A percentile compares a stretch with the other conserved stretches of the same genome.
Evolutionary conservation across 768 basidiomycete genomes (phyloP).

Genomic region (Leccinellum rugosiceps): DNA sequence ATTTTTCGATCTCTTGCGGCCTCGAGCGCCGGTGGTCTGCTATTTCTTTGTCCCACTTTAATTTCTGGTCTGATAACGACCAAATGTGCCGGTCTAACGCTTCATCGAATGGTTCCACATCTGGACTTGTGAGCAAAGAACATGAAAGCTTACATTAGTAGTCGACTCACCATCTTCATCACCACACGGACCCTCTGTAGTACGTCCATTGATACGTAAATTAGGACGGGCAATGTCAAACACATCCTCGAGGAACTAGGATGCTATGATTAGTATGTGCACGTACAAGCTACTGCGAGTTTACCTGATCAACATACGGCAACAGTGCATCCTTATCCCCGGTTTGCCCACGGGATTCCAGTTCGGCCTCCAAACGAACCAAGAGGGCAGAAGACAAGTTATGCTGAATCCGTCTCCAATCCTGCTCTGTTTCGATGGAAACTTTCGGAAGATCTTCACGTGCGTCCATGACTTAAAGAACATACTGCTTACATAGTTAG

Average conservation of each 20-base stretch:
- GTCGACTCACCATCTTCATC: constrained; percentile 48
- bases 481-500: too few species aligned
- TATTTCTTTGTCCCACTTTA: constrained; percentile 73
- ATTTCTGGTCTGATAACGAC: constrained; percentile 70
- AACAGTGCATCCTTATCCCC: constrained; percentile 46
- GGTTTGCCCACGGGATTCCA: constrained; percentile 37
- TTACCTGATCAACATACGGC: constrained; percentile 52
- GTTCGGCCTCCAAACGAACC: constrained; percentile 44
- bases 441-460: constrained; percentile 49
- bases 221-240: constrained; percentile 67
- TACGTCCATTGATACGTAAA: constrained; percentile 76
- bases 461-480: constrained; percentile 26
- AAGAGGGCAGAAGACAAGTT: constrained; percentile 50
- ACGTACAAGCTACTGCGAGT: constrained; percentile 5
- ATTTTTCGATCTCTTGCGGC: constrained; percentile 50
- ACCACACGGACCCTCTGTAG: constrained; percentile 60
- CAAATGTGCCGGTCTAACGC: constrained; percentile 79
- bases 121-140: constrained; percentile 30
- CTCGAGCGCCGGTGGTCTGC: constrained; percentile 62
- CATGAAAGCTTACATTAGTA: neutral
- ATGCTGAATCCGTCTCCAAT: constrained; percentile 61
- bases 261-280: neutral
- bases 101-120: constrained; percentile 83
- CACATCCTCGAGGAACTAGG: constrained; percentile 59
- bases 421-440: constrained; percentile 60